phyloP scores from a whole-genome alignment of 2,329 filamentous ascomycete genomes.

The Zymoseptoria crescenta region DNA sequence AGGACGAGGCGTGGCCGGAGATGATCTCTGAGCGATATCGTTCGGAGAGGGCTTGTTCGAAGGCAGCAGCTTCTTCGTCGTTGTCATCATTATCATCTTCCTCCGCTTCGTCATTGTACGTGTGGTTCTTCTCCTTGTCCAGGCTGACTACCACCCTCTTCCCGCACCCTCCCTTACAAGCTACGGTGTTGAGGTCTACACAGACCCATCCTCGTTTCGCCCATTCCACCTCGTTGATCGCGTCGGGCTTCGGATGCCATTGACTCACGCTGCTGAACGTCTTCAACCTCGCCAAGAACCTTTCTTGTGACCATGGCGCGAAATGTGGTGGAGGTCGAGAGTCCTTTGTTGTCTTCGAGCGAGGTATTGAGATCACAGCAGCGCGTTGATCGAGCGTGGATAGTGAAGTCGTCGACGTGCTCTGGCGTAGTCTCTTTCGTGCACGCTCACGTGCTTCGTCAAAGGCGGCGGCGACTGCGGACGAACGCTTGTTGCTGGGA shows the following conservation, averaged over 20 bases:
- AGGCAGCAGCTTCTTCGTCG: constrained; percentile 29
- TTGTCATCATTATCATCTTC: constrained; percentile 42
- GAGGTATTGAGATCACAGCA: constrained; percentile 25
- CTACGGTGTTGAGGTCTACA: constrained; percentile 71
- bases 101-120: constrained; percentile 37
- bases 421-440: constrained; percentile 26
- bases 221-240: constrained; percentile 86
- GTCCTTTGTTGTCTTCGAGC: constrained; percentile 21
- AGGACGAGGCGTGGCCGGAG: constrained; percentile 68
- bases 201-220: constrained; percentile 89
- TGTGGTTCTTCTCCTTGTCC: constrained; percentile 30
- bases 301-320: constrained; percentile 74
- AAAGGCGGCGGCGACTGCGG: constrained; percentile 14
- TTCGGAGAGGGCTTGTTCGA: constrained; percentile 60
- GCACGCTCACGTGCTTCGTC: constrained; percentile 22
- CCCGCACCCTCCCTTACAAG: constrained; percentile 72
- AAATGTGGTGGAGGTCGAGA: constrained; percentile 53
- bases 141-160: constrained; percentile 78
- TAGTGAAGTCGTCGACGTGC: constrained; percentile 21
- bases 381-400: constrained; percentile 9
- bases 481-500: constrained; percentile 16
- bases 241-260: constrained; percentile 88
- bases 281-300: constrained; percentile 71
- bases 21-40: constrained; percentile 68
- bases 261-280: constrained; percentile 86